Conservation (phyloP, 1,284 basidiomycete genomes). For the Cryptococcus deneoformans region DNA sequence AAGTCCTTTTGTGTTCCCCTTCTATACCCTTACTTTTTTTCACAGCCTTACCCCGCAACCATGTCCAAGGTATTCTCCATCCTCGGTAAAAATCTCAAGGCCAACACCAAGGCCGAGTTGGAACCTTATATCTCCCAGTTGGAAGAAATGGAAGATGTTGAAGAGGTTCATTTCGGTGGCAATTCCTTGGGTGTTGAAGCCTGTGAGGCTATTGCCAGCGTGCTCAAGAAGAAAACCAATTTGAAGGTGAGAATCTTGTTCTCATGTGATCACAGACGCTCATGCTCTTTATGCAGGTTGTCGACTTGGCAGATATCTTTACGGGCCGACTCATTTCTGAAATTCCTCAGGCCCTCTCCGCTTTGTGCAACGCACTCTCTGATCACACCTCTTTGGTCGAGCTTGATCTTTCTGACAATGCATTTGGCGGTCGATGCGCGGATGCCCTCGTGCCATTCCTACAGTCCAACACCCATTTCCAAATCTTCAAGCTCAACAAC, state of each 20-base stretch:
- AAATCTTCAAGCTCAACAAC: conserved; percentile 89
- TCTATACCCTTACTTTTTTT: neutral
- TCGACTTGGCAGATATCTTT: conserved; percentile 97
- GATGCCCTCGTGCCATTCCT: conserved; percentile 93
- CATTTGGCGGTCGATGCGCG: conserved; percentile 92
- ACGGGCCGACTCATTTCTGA: conserved; percentile 94
- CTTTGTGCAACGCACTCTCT: conserved; percentile 83
- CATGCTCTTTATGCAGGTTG: conserved; percentile 61
- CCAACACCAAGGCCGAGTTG: conserved; percentile 75
- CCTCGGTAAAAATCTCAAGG: conserved; percentile 74
- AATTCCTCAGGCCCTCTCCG: conserved; percentile 85
- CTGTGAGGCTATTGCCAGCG: conserved; percentile 77
- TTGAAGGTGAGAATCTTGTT: conserved; percentile 61
- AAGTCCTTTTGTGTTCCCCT: neutral
- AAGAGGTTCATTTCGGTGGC: conserved; percentile 90
- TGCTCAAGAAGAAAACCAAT: conserved; percentile 65
- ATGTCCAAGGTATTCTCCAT: conserved; percentile 57
- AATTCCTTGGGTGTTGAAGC: conserved; percentile 97
- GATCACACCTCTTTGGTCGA: conserved; percentile 76
- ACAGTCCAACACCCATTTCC: conserved; percentile 70
- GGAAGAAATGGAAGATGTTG: conserved; percentile 60
- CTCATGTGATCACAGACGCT: no score
- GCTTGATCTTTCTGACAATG: conserved; percentile 92
- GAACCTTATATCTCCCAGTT: conserved; percentile 70
- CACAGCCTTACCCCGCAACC: neutral